Evolutionary conservation across 495 filamentous ascomycete genomes (phyloP).

Genomic region (Umbilicaria muhlenbergii): DNA sequence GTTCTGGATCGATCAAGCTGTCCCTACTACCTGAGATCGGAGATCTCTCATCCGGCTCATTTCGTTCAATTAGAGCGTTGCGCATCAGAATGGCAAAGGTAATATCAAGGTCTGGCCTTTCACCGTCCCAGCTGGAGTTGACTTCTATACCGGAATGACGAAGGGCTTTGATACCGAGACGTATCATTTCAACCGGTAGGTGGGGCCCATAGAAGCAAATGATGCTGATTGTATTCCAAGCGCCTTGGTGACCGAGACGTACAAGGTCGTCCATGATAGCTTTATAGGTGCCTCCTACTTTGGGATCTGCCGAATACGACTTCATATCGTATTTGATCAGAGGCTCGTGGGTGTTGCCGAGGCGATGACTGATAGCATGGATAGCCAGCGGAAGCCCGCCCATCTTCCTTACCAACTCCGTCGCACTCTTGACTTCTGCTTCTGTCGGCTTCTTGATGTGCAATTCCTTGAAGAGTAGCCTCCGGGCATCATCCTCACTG

Average conservation of each 20-base stretch:
- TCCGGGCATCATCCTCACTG: conserved; percentile 41
- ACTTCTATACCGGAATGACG: conserved; percentile 35
- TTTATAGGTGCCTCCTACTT: conserved; percentile 53
- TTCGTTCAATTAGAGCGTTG: conserved; percentile 56
- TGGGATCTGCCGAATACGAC: conserved; percentile 51
- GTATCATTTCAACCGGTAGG: conserved; percentile 60
- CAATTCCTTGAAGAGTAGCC: conserved; percentile 39
- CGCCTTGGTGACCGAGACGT: conserved; percentile 38
- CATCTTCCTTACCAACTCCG: conserved; percentile 52
- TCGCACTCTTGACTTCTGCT: conserved; percentile 43
- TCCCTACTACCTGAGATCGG: conserved; percentile 27
- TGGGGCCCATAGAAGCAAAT: conserved; percentile 60
- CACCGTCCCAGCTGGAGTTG: conserved; percentile 30
- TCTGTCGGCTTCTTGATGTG: conserved; percentile 32
- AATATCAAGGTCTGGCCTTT: conserved; percentile 47
- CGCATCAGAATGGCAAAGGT: conserved; percentile 52
- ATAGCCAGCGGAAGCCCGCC: conserved; percentile 64
- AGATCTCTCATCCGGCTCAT: conserved; percentile 30
- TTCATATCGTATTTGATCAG: conserved; percentile 50
- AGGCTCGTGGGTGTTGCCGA: conserved; percentile 55
- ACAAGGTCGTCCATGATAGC: conserved; percentile 56
- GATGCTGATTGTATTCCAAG: conserved; percentile 58
- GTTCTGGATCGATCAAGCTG: conserved; percentile 32
- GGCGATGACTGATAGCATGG: conserved; percentile 58
- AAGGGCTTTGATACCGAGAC: conserved; percentile 43